Percentiles rank a stretch among this genome's conserved stretches.
Conservation (phyloP, 2,329 filamentous ascomycete genomes). For the Colletotrichum camelliae region DNA sequence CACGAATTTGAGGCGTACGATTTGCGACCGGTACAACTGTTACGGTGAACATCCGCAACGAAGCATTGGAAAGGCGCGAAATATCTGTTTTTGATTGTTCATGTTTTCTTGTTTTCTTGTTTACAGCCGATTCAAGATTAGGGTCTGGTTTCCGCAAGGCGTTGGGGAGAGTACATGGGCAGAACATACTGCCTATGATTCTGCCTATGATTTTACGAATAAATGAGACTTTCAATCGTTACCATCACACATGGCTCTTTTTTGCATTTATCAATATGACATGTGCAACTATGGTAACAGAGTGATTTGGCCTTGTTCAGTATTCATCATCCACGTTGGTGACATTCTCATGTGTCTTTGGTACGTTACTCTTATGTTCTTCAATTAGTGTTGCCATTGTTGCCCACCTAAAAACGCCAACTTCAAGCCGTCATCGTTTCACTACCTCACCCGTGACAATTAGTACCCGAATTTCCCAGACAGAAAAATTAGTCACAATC, state of each 20-base stretch:
- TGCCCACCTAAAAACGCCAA: not conserved
- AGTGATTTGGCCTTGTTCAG: no score
- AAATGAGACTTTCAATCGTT: not conserved
- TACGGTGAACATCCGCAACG: not conserved
- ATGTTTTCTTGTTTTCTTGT: not conserved
- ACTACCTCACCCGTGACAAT: not conserved
- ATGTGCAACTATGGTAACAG: no score
- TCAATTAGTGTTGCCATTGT: no score
- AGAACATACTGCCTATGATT: not conserved
- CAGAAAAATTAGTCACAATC: not conserved
- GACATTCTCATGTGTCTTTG: no score
- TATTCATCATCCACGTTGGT: no score
- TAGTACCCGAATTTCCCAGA: not conserved
- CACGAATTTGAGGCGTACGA: not conserved
- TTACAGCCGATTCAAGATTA: not conserved
- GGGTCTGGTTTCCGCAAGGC: not conserved
- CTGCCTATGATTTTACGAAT: not conserved
- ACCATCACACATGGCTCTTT: not conserved
- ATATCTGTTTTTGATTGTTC: not conserved
- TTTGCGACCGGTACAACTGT: not conserved
- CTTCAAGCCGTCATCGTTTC: not conserved
- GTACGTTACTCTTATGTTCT: no score
- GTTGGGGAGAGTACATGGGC: not conserved
- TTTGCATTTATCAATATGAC: rapidly evolving
- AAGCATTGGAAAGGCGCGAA: not conserved